These are phyloP conservation scores for Fusarium mexicanum DNA, from an alignment of 2,329 filamentous ascomycete genomes.

Conservation along the genomic window DNA sequence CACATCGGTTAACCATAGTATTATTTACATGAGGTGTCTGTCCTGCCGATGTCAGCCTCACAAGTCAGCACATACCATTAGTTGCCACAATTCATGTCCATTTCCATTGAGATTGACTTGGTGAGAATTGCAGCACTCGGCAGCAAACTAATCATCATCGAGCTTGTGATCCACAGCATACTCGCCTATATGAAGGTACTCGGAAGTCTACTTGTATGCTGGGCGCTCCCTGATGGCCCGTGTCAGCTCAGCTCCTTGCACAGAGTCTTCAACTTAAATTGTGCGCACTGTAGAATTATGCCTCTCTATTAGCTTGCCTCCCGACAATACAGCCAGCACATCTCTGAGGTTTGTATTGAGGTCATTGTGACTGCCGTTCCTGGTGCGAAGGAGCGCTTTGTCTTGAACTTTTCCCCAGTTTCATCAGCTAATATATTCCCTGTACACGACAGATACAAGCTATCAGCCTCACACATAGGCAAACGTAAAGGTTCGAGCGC, in stretches of 20 bases:
- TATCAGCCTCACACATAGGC: not conserved
- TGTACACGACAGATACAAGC: not conserved
- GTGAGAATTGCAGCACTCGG: no score
- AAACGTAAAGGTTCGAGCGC: fast-evolving
- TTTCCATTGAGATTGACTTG: no score
- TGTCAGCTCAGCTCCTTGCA: not conserved
- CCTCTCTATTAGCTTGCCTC: not conserved
- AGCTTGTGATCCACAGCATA: not conserved
- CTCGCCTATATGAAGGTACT: not conserved
- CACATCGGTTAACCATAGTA: not conserved
- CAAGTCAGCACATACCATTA: not conserved
- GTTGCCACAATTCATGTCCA: not conserved
- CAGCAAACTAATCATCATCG: not conserved
- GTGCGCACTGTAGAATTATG: no score
- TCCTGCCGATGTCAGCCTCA: not conserved
- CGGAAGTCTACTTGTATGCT: not conserved
- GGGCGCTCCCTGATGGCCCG: not conserved
- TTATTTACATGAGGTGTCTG: not conserved
- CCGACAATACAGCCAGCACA: not conserved
- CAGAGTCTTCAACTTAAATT: not conserved
- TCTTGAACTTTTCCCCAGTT: not conserved
- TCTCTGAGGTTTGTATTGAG: not conserved
- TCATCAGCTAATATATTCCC: not conserved
- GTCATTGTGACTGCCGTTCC: not conserved
- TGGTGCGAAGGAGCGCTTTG: not conserved